A percentile compares a stretch with the other conserved stretches of the same genome.
phyloP scores from a whole-genome alignment of 345 rosid genomes.

The Cardiospermum halicacabum region DNA sequence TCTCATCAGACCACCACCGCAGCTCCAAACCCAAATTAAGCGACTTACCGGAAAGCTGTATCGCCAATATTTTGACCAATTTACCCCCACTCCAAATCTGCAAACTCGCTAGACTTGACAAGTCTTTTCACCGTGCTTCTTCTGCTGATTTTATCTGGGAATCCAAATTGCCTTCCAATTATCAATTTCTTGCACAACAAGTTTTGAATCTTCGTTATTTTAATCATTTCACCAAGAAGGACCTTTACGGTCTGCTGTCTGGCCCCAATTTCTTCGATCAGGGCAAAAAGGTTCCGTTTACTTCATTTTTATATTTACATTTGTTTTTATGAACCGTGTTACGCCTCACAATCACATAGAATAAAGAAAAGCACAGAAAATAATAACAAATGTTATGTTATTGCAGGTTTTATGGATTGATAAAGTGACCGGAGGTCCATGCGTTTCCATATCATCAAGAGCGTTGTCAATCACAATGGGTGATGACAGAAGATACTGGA shows the following conservation, averaged over 20 bases:
- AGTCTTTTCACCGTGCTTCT: constrained; percentile 48
- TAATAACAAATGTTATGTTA: constrained; percentile 10
- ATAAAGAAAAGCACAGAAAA: too few relatives aligned
- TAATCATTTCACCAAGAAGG: constrained; percentile 31
- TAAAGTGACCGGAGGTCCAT: constrained; percentile 47
- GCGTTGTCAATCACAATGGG: constrained; percentile 63
- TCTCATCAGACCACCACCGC: too few relatives aligned
- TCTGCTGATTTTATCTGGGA: constrained; percentile 67
- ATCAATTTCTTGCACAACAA: constrained; percentile 27
- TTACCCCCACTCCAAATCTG: constrained; percentile 61
- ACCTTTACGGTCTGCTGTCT: constrained; percentile 40
- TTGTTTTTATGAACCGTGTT: too few relatives aligned
- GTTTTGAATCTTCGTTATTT: constrained; percentile 34
- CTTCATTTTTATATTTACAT: background rate
- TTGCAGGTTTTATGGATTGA: constrained; percentile 64
- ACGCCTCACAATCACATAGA: too few relatives aligned
- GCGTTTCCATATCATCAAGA: constrained; percentile 55
- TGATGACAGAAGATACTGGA: constrained; percentile 81
- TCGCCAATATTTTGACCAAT: constrained; percentile 41
- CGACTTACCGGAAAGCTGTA: constrained; percentile 63
- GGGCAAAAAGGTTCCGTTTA: constrained; percentile 45
- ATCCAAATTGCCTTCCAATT: constrained; percentile 49
- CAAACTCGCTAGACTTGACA: constrained; percentile 43
- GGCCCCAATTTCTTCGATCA: constrained; percentile 37
- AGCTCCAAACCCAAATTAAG: constrained; percentile 38